Base-by-base conservation (phyloP, 2,329 filamentous ascomycete species). In the Aureobasidium sp. region DNA sequence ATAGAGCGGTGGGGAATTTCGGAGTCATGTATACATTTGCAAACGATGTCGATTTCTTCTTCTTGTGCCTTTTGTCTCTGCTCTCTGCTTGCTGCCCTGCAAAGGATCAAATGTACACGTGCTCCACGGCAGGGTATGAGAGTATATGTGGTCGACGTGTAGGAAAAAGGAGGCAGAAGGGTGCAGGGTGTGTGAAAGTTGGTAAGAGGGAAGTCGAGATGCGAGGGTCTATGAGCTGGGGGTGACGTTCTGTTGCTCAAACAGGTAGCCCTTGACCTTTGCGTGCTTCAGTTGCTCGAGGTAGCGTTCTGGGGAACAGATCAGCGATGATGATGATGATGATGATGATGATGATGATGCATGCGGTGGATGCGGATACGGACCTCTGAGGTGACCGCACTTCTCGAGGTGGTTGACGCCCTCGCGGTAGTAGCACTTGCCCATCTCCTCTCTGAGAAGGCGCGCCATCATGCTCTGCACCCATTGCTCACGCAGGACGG, bases 351-450 rank as follows among this genome's bases (percentile, higher is more conserved):
- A 17, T 30, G n/a, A 25, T 35, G 42, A 16, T 21, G 6, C 30
- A 38, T 6, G 22, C 14, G 22, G 12, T 14, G 12, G 16, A 16
- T 2, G 5, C 11, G 17, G 6, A 42, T 47, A 74, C 85, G 77
- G 69, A 93, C 88, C 87, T 85, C 88, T 79, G 71, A 91, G 70
- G 64, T 79, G 75, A 60, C 86, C 87, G 70, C 88, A 93, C 74
- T 91, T 93, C 78, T 91, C 88, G 69, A 93, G 72, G 69, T 93
- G 88, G 71, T 93, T 93, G 60, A 90, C 86, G 54, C 88, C 88
- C 72, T 93, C 86, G 61, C 81, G 78, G 71, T 83, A 81, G 72
- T 93, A 93, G 76, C 88, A 93, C 75, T 89, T 91, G 71, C 84
- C 79, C 74, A 93, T 75, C 76, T 93, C 88, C 69, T 91, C 85